Base-by-base conservation (phyloP, 2,329 filamentous ascomycete species). In the Elsinoe australis region DNA sequence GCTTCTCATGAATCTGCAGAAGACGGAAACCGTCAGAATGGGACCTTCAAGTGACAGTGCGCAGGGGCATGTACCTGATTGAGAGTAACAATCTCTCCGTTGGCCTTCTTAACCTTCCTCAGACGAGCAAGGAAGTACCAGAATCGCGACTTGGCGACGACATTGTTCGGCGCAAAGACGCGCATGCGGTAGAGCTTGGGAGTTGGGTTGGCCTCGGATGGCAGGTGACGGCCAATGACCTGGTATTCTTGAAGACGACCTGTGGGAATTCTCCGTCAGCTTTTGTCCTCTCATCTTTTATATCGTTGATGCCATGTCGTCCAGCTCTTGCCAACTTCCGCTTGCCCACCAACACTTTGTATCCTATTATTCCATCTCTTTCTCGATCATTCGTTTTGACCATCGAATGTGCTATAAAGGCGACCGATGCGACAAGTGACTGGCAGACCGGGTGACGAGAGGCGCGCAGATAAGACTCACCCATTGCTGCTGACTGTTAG, bases 81-180 rank as follows among this genome's bases (percentile, higher is more conserved):
- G 76, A 96, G 74, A 73, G 80, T 85, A 71, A 98, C 88, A 69
- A 98, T 95, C 84, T 98, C 92, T 73, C 92, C 92, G 70, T 94
- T 96, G 70, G 90, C 85, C 87, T 98, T 98, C 89, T 98, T 98
- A 79, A 98, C 88, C 84, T 98, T 98, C 71, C 87, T 84, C 68
- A 98, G 82, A 80, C 94, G 94, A 75, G 88, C 87, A 73, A 98
- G 78, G 82, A 98, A 98, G 82, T 98, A 98, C 94, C 94, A 98
- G 85, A 95, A 98, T 69, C 92, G 87, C 71, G 89, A 95, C 85
- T 98, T 98, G 71, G 94, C 92, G 67, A 98, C 89, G 62, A 95
- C 92, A 66, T 83, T 79, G 78, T 98, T 98, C 64, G 88, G 87
- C 62, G 92, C 92, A 73, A 98, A 98, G 74, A 98, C 95, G 73